Percentiles rank a stretch among this genome's conserved stretches.
Conservation (phyloP, 169 alveolate genomes). For the Plasmodium relictum region DNA sequence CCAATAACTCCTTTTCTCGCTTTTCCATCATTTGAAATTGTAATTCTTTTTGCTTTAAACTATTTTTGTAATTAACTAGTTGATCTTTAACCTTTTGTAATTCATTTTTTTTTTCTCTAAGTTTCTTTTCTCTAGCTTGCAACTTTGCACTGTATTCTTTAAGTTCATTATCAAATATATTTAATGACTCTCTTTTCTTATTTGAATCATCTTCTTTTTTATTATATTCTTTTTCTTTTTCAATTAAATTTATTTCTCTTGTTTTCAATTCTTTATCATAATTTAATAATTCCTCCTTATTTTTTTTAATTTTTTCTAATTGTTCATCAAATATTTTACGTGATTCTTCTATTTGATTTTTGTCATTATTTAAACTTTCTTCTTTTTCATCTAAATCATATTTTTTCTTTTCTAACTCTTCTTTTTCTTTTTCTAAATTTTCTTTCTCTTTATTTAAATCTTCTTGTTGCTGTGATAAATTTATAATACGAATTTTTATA, state of each 20-base stretch:
- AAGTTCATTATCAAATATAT: conserved; percentile 41
- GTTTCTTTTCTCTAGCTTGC: conserved; percentile 73
- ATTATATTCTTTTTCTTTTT: conserved; percentile 53
- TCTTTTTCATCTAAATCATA: conserved; percentile 63
- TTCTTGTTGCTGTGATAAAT: conserved; percentile 73
- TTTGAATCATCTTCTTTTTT: conserved; percentile 50
- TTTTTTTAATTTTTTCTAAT: conserved; percentile 67
- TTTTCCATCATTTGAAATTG: conserved; percentile 69
- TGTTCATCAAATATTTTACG: conserved; percentile 74
- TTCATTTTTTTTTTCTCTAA: conserved; percentile 67
- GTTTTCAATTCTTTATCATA: conserved; percentile 64
- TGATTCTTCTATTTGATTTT: conserved; percentile 61
- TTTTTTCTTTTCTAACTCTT: conserved; percentile 55
- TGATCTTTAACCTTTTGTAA: conserved; percentile 72
- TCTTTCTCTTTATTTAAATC: conserved; percentile 74
- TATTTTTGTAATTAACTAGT: conserved; percentile 60
- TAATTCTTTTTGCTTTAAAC: conserved; percentile 58
- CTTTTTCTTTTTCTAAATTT: conserved; percentile 64
- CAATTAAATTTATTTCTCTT: conserved; percentile 56
- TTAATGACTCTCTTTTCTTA: conserved; percentile 55
- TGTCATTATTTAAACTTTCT: conserved; percentile 54
- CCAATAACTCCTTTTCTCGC: conserved; percentile 66
- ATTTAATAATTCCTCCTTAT: conserved; percentile 59
- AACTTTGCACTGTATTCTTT: conserved; percentile 51
- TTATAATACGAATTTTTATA: conserved; percentile 60